These are phyloP conservation scores for Taxillus chinensis DNA, from an alignment of 164 flowering plant genomes.

Conservation along the genomic window DNA sequence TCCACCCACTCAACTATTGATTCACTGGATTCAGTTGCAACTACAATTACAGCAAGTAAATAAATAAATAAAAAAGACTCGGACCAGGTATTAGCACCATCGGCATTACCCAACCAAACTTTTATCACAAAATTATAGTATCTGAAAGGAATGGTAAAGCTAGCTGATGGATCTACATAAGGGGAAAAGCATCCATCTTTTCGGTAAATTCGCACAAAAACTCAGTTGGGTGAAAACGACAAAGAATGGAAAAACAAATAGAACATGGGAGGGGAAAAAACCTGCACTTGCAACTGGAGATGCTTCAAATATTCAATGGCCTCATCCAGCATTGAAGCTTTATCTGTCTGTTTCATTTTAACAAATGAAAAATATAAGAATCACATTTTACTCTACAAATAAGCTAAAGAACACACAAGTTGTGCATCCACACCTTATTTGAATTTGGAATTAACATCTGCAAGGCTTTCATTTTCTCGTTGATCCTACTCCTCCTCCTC, in stretches of 20 bases:
- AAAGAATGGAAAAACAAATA: too few species aligned
- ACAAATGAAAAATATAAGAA: neutral
- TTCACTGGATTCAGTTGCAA: neutral
- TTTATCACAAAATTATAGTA: too few species aligned
- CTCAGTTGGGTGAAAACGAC: too few species aligned
- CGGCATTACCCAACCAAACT: too few species aligned
- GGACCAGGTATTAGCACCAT: too few species aligned
- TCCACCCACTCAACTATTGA: neutral
- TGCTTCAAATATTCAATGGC: constrained; percentile 85
- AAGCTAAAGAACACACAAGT: neutral
- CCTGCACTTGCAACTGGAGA: constrained; percentile 92
- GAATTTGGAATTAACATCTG: constrained; percentile 81
- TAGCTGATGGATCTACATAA: too few species aligned
- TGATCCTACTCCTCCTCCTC: constrained; percentile 87
- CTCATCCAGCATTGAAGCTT: constrained; percentile 88
- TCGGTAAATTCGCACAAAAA: too few species aligned
- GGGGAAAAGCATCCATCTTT: too few species aligned
- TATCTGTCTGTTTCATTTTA: constrained; percentile 45
- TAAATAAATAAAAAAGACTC: too few species aligned
- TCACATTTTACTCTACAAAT: neutral
- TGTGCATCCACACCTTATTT: constrained; percentile 41
- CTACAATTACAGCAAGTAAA: neutral
- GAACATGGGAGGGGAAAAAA: neutral
- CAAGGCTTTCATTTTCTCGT: constrained; percentile 87
- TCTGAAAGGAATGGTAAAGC: too few species aligned